Base-by-base conservation (phyloP, 1,139 yeast genomes). In the Suhomyces ambrosiae region DNA sequence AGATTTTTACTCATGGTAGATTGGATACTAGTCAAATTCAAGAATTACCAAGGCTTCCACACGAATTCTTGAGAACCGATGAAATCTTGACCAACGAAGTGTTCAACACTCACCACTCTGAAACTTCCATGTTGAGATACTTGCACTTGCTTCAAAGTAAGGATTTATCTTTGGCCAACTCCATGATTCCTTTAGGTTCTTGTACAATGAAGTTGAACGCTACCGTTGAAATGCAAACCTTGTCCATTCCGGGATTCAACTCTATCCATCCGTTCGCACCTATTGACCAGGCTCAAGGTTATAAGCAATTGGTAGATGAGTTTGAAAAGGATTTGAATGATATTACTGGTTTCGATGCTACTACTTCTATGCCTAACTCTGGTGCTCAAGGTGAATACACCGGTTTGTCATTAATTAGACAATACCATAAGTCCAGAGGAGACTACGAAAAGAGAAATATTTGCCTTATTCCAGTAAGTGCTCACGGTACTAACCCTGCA, bases 311-410 rank as follows among this genome's bases (percentile, higher is more conserved):
- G 43, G 77, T 89, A 35, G 62, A 65, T 28, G 95, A 87, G 57
- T 77, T 92, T 33, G 96, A 87, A 61, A 70, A 73, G 38, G 97
- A 92, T 61, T 72, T 92, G 50, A 88, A 92, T 42, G 89, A 86
- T 48, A 90, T 92, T 47, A 92, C 98, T n/a, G 97, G 97, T 0
- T 88, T 92, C 55, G 87, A 82, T 47, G 94, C 89, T 30, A 85
- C 95, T 16, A 86, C 97, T 5, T 71, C 87, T 42, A 95, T 89
- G 82, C 98, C 98, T 48, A 92, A 92, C 63, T 87, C 97, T 32
- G 98, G 98, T 50, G 98, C 98, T 28, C 96, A 90, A 65, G 98
- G 98, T 62, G 98, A 92, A 66, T 92, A 86, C 66, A 81, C 97
- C 18, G 98, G 98, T 25, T 74, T 92, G 48, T 79, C 95, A 41